Conservation (phyloP, 2,329 filamentous ascomycete genomes). For the Pyricularia sp. region DNA sequence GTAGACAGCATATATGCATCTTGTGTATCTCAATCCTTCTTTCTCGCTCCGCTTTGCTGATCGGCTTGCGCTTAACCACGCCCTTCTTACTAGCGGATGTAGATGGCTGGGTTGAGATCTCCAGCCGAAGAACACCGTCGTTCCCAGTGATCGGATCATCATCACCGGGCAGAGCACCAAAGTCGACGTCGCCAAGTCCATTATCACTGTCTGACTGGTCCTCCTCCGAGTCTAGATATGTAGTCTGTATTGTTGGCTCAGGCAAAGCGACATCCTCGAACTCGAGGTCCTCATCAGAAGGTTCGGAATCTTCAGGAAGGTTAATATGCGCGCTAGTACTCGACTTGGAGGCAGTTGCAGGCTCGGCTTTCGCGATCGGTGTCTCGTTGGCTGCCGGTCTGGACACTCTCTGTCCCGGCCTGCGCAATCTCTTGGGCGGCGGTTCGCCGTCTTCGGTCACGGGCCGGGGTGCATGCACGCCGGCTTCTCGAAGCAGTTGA, state of each 20-base stretch:
- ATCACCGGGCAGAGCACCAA: background rate
- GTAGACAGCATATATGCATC: conserved; percentile 67
- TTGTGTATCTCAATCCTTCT: conserved; percentile 69
- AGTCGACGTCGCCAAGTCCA: conserved; percentile 6
- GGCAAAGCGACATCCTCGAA: conserved; percentile 12
- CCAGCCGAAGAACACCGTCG: conserved; percentile 29
- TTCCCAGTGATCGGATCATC: background rate
- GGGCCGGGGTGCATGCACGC: conserved; percentile 3
- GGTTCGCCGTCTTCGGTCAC: conserved; percentile 2
- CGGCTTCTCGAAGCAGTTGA: conserved; percentile 11
- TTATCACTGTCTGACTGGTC: conserved; percentile 8
- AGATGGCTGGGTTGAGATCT: conserved; percentile 34
- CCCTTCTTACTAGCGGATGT: conserved; percentile 16
- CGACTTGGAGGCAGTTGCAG: background rate
- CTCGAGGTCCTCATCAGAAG: conserved; percentile 8
- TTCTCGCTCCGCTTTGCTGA: conserved; percentile 39
- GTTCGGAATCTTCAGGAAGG: conserved; percentile 5
- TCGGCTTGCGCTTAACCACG: conserved; percentile 33
- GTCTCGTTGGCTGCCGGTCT: background rate
- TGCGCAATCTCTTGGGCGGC: conserved; percentile 10
- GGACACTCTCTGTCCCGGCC: conserved; percentile 9
- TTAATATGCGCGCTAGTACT: conserved; percentile 3
- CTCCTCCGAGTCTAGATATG: conserved; percentile 8
- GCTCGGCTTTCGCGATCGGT: background rate
- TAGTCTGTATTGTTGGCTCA: conserved; percentile 11